These are phyloP conservation scores for Thraustotheca clavata DNA, from an alignment of 352 stramenopile genomes.

Conservation along the genomic window DNA sequence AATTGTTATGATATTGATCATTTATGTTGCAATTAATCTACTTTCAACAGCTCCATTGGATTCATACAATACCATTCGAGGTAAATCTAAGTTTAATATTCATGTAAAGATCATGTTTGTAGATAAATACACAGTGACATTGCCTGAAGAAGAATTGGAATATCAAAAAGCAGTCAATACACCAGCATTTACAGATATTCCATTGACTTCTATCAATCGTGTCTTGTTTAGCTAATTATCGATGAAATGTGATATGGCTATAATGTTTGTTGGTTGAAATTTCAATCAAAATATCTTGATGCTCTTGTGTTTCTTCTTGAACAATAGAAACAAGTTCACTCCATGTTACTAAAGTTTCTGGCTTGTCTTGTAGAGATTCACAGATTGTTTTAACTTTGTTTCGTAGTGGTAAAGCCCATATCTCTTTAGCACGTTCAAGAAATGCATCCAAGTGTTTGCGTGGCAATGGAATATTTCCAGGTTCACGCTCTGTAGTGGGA, in stretches of 20 bases:
- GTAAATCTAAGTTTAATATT: constrained; percentile 15
- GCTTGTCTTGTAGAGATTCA: background rate
- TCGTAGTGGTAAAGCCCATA: constrained; percentile 50
- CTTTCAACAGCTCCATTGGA: constrained; percentile 52
- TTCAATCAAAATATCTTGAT: background rate
- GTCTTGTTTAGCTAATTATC: constrained; percentile 33
- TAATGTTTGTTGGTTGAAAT: constrained; percentile 3
- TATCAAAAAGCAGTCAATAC: constrained; percentile 49
- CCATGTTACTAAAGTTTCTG: constrained; percentile 5
- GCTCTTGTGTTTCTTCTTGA: background rate
- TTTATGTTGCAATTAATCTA: constrained; percentile 82
- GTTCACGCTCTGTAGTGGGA: constrained; percentile 47
- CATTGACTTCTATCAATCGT: constrained; percentile 60
- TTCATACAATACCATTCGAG: constrained; percentile 73
- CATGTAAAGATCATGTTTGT: background rate
- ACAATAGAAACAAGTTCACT: constrained; percentile 1
- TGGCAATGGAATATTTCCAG: constrained; percentile 69
- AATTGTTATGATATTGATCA: constrained; percentile 70
- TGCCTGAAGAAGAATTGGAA: constrained; percentile 31
- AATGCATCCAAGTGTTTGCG: constrained; percentile 61
- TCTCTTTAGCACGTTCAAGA: constrained; percentile 49
- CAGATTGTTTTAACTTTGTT: constrained; percentile 8
- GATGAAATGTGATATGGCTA: background rate
- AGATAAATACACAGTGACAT: constrained; percentile 58
- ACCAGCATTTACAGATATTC: constrained; percentile 66